Percentiles rank a stretch among this genome's conserved stretches.
Evolutionary conservation across 768 basidiomycete genomes (phyloP).

Genomic region (Phaeotremella skinneri): DNA sequence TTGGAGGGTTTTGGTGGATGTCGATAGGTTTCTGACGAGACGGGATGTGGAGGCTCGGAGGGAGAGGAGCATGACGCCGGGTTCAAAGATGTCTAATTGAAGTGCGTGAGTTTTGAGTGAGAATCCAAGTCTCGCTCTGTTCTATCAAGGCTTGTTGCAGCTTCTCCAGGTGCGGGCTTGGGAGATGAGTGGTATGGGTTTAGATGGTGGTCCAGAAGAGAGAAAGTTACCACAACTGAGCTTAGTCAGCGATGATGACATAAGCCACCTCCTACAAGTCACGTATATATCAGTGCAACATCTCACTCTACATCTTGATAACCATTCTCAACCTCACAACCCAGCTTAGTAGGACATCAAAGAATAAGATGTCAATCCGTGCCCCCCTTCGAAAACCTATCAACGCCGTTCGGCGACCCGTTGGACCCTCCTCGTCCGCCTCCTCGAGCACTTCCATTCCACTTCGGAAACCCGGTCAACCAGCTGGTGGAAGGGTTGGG

Average conservation of each 20-base stretch:
- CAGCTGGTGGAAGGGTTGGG: slow-evolving; percentile 20
- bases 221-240: background rate
- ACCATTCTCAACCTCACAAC: background rate
- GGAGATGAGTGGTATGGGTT: background rate
- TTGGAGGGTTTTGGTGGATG: slow-evolving; percentile 10
- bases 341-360: background rate
- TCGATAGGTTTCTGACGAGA: slow-evolving; percentile 9
- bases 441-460: background rate
- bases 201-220: background rate
- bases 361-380: slow-evolving; percentile 9
- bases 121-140: too few species aligned
- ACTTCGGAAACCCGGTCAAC: slow-evolving; percentile 6
- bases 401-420: background rate
- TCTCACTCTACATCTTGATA: too few species aligned
- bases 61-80: slow-evolving; percentile 17
- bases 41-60: slow-evolving; percentile 24
- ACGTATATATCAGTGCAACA: too few species aligned
- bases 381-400: slow-evolving; percentile 14
- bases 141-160: too few species aligned
- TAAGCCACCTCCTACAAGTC: background rate
- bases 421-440: slow-evolving; percentile 2
- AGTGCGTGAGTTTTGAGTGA: too few species aligned
- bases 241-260: slow-evolving; percentile 2
- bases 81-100: too few species aligned
- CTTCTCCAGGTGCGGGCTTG: too few species aligned